Evolutionary conservation across 2,329 filamentous ascomycete species (phyloP), one percentile per base, ranked within the genome.

Genomic region (Aspergillus sp.): DNA sequence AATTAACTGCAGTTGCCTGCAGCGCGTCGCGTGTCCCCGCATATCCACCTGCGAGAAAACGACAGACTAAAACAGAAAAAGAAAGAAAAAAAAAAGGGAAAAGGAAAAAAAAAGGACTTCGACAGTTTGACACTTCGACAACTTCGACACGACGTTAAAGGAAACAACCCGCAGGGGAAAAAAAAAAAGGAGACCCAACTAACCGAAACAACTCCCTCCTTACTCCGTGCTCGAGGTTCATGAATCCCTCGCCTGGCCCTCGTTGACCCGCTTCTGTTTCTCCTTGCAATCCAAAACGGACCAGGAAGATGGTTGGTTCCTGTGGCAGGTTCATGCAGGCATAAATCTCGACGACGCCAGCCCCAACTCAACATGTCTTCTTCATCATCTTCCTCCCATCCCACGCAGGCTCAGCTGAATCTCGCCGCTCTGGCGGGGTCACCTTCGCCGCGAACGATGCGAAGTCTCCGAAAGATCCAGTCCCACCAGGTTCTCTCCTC

Each of bases 381-480:
- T 22, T 57, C 60, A 18, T 52, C 52, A 45, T 60, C 56, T 24
- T 31, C 60, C 32, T 52, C 54, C 20, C 65, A 59, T 26, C 66
- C 65, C 22, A 67, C 66, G 10, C 66, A 69, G 46, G 63, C 67
- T 29, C 67, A 67, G 58, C 62, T 67, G 24, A 63, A 67, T 47
- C 61, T 68, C 52, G 66, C 66, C 54, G 67, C 67, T 55, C 62
- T 73, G 50, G 65, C 69, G n/a, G 64, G 63, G 57, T 67, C 70
- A 45, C 69, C 73, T 31, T 63, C 68, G 50, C 73, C 73, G 39
- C 84, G 86, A 62, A 86, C 86, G 26, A 85, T 87, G 71, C 85
- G 89, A 68, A 84, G 85, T 51, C 81, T 92, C 61, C 85, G 90
- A 66, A 88, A 89, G 72, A 85, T 91, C 31, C 89, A 92, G 75